Percentiles rank a stretch among this genome's conserved stretches.
Evolutionary conservation across 768 basidiomycete genomes (phyloP).

Genomic region (Suillus discolor): DNA sequence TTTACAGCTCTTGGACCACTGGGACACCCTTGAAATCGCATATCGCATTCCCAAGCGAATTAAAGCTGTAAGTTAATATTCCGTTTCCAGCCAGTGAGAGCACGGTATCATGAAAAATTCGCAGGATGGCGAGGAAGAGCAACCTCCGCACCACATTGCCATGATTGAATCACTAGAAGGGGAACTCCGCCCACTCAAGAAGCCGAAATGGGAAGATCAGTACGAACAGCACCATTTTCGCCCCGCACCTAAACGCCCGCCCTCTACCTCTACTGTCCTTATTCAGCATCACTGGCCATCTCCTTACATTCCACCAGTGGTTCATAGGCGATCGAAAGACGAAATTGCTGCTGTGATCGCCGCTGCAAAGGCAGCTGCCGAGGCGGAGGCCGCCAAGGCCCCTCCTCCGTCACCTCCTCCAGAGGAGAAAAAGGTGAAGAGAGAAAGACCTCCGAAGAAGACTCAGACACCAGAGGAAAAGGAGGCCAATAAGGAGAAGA

Average conservation of each 20-base stretch:
- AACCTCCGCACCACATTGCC: slow-evolving; percentile 16
- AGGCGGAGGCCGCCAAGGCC: slow-evolving; percentile 14
- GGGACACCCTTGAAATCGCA: slow-evolving; percentile 75
- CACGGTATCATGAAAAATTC: neutral
- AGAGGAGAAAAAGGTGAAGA: slow-evolving; percentile 26
- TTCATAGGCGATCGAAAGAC: slow-evolving; percentile 15
- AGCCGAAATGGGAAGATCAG: slow-evolving; percentile 30
- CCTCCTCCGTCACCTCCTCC: slow-evolving; percentile 17
- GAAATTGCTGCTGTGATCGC: slow-evolving; percentile 46
- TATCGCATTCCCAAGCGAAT: slow-evolving; percentile 86
- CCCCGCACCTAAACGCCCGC: neutral
- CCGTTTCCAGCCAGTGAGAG: neutral
- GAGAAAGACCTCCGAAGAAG: slow-evolving; percentile 39
- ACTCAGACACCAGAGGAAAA: slow-evolving; percentile 54
- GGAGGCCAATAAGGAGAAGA: slow-evolving; percentile 78
- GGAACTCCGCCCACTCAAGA: slow-evolving; percentile 34
- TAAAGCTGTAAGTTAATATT: slow-evolving; percentile 37
- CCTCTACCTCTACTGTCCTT: neutral
- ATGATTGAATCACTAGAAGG: slow-evolving; percentile 23
- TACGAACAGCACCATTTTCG: slow-evolving; percentile 18
- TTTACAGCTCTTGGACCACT: slow-evolving; percentile 72
- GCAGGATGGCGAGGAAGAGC: slow-evolving; percentile 36
- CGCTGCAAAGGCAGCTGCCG: slow-evolving; percentile 30
- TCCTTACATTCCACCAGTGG: neutral
- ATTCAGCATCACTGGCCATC: neutral